A percentile compares a stretch with the other conserved stretches of the same genome.
phyloP scores from a whole-genome alignment of 805 yeast genomes.

The Yamadazyma sp. region DNA sequence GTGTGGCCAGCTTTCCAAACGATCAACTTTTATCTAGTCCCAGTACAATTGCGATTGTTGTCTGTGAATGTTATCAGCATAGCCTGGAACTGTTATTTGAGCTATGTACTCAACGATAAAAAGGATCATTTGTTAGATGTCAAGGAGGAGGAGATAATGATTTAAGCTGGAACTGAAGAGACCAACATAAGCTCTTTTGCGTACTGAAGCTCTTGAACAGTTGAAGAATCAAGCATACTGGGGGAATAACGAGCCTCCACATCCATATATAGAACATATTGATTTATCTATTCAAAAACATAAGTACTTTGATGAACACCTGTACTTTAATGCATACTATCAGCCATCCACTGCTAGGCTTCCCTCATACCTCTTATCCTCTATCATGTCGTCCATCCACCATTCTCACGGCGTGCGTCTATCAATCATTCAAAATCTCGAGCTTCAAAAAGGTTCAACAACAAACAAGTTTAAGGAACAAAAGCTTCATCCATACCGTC shows the following conservation, averaged over 20 bases:
- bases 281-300: too few species aligned
- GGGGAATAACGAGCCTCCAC: not conserved
- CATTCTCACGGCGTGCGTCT: conserved; percentile 5
- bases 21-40: conserved; percentile 72
- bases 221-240: too few species aligned
- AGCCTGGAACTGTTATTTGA: conserved; percentile 81
- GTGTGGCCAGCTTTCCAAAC: conserved; percentile 92
- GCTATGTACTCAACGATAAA: conserved; percentile 41
- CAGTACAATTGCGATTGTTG: conserved; percentile 65
- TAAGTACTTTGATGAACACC: too few species aligned
- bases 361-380: too few species aligned
- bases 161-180: not conserved
- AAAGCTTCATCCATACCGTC: too few species aligned
- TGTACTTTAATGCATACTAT: too few species aligned
- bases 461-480: conserved; percentile 3
- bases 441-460: conserved; percentile 7
- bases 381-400: conserved; percentile 3
- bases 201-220: too few species aligned
- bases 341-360: too few species aligned
- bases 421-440: conserved; percentile 9
- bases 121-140: not conserved
- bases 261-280: too few species aligned
- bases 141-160: conserved; percentile 2
- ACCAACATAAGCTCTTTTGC: too few species aligned
- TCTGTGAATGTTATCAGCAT: conserved; percentile 71